Percentiles rank a stretch among this genome's conserved stretches.
phyloP scores from a whole-genome alignment of 2,329 filamentous ascomycete genomes.

The Fusarium sp. region DNA sequence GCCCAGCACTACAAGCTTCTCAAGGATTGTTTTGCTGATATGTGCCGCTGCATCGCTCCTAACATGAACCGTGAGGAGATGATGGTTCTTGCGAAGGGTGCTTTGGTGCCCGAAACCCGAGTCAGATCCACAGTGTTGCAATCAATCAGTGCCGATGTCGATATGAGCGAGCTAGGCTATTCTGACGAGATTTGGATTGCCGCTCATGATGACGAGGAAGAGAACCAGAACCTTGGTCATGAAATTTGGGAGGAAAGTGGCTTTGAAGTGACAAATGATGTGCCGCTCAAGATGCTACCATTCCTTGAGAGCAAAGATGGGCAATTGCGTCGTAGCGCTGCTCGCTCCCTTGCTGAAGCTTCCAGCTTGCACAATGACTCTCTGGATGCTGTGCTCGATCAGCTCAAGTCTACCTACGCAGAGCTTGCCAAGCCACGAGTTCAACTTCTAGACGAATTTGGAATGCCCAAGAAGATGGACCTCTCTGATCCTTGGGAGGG shows the following conservation, averaged over 20 bases:
- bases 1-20: conserved; percentile 94
- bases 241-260: conserved; percentile 97
- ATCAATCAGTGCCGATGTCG: conserved; percentile 90
- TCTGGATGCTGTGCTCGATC: conserved; percentile 72
- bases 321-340: conserved; percentile 85
- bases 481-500: conserved; percentile 91
- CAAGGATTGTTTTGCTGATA: conserved; percentile 90
- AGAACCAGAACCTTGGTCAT: conserved; percentile 84
- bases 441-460: conserved; percentile 89
- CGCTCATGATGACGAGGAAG: conserved; percentile 88
- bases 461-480: conserved; percentile 92
- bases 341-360: conserved; percentile 82
- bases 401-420: conserved; percentile 77
- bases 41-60: conserved; percentile 85
- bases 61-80: conserved; percentile 83
- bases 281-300: conserved; percentile 76
- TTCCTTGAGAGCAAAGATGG: conserved; percentile 85
- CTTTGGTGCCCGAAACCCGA: conserved; percentile 81
- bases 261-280: conserved; percentile 75
- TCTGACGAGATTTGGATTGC: conserved; percentile 94
- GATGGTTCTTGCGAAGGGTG: conserved; percentile 78
- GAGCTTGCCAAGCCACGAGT: conserved; percentile 85
- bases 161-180: conserved; percentile 87
- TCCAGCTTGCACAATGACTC: conserved; percentile 70
- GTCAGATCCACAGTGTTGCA: conserved; percentile 89